These are phyloP conservation scores for Fraxinus floribunda DNA, from an alignment of 305 asterid species.

Conservation along the genomic window DNA sequence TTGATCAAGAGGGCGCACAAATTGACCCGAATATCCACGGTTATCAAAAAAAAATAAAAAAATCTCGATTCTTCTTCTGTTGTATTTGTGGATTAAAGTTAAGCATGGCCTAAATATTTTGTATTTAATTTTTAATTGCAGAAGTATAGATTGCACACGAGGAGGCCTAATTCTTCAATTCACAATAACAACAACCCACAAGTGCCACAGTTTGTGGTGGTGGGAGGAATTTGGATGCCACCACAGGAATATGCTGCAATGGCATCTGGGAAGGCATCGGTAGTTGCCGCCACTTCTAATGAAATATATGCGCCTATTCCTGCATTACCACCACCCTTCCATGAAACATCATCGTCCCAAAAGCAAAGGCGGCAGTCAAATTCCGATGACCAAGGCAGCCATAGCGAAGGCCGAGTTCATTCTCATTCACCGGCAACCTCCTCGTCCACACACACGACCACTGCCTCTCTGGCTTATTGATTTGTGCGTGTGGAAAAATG, in stretches of 20 bases:
- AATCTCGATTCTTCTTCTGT: background rate
- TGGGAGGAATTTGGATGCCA: slow-evolving; percentile 92
- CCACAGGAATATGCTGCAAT: slow-evolving; percentile 55
- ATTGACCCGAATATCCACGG: too few relatives aligned
- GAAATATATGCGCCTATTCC: slow-evolving; percentile 60
- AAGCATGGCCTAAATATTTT: background rate
- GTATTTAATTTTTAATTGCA: slow-evolving; percentile 14
- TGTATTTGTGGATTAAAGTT: background rate
- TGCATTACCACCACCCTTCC: slow-evolving; percentile 38
- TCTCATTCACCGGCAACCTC: slow-evolving; percentile 50
- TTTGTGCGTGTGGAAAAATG: slow-evolving; percentile 20
- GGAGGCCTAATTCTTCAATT: slow-evolving; percentile 54
- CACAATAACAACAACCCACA: slow-evolving; percentile 40
- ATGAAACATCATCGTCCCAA: slow-evolving; percentile 30
- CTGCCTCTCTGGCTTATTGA: slow-evolving; percentile 46
- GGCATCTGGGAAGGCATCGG: slow-evolving; percentile 39
- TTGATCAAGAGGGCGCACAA: too few relatives aligned
- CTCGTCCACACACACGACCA: slow-evolving; percentile 51
- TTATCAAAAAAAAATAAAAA: too few relatives aligned
- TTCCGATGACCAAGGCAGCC: slow-evolving; percentile 34
- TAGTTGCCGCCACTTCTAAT: slow-evolving; percentile 30
- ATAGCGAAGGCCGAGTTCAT: slow-evolving; percentile 32
- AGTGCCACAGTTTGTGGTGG: slow-evolving; percentile 73
- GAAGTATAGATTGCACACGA: slow-evolving; percentile 85
- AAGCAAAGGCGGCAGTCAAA: slow-evolving; percentile 30